Evolutionary conservation across 2,329 filamentous ascomycete species (phyloP), one percentile per base, ranked within the genome.

Genomic region (Sphaceloma murrayae): DNA sequence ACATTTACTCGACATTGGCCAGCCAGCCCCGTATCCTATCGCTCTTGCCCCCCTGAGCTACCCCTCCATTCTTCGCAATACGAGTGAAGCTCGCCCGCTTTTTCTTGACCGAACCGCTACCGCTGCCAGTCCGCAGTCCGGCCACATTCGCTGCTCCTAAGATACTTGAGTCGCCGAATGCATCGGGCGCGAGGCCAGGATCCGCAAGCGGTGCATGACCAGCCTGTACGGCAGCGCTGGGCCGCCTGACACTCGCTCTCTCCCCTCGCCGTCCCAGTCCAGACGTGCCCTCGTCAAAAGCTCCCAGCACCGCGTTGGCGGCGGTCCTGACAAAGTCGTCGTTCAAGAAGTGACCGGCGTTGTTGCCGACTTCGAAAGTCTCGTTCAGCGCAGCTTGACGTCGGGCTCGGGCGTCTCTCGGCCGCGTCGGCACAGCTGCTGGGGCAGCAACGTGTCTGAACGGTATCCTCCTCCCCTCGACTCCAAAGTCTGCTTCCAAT

Each of bases 331-430:
- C 55, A 48, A 76, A 79, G 48, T 76, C 67, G 19, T 80, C 74
- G 47, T 78, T 78, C 68, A 78, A 70, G 53, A 77, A 75, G 53
- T 80, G 75, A 10, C 65, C 67, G 1, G 67, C 65, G 9, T 69
- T 64, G 48, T 77, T 77, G 16, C 70, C 70, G 6, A 73, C 49
- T 17, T 64, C 67, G 50, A 49, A 60, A 7, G 51, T 52, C 17
- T 29, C 33, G 29, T 52, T 52, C 16, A 49, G 42, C 16, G 49
- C 46, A 10, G 48, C 49, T n/a, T n/a, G n/a, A n/a, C n/a, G n/a
- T n/a, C n/a, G n/a, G n/a, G n/a, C n/a, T n/a, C n/a, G n/a, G n/a
- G n/a, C n/a, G n/a, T n/a, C n/a, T n/a, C n/a, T n/a, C n/a, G n/a
- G n/a, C n/a, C n/a, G n/a, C n/a, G n/a, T 66, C 67, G 18, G 66